A percentile compares a stretch with the other conserved stretches of the same genome.
Conservation (phyloP, 768 basidiomycete genomes). For the Fistulinella prunicolor region DNA sequence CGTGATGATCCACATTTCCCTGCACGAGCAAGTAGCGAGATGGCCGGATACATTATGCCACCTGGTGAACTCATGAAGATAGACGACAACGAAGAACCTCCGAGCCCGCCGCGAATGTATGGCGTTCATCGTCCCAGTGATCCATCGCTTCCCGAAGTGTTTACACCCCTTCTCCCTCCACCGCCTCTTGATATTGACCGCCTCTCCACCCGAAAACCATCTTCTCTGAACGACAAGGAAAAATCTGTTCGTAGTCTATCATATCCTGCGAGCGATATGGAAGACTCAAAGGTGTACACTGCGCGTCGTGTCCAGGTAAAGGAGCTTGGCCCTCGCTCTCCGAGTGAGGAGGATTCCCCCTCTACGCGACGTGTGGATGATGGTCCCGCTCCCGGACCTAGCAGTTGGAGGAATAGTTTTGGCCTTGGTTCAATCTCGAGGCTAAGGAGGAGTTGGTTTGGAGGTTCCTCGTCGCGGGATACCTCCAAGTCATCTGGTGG, state of each 20-base stretch:
- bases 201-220: slow-evolving; percentile 22
- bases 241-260: slow-evolving; percentile 33
- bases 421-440: slow-evolving; percentile 49
- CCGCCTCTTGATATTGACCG: slow-evolving; percentile 36
- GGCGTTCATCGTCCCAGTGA: slow-evolving; percentile 20
- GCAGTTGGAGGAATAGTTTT: slow-evolving; percentile 35
- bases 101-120: slow-evolving; percentile 30
- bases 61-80: slow-evolving; percentile 36
- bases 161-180: slow-evolving; percentile 38
- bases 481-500: slow-evolving; percentile 29
- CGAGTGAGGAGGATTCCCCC: slow-evolving; percentile 19
- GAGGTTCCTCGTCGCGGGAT: slow-evolving; percentile 30
- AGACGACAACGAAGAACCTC: slow-evolving; percentile 32
- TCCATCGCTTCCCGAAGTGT: slow-evolving; percentile 24
- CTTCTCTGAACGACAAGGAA: slow-evolving; percentile 31
- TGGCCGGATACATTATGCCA: slow-evolving; percentile 35
- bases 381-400: slow-evolving; percentile 25
- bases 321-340: slow-evolving; percentile 28
- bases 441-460: slow-evolving; percentile 61
- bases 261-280: slow-evolving; percentile 32
- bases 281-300: slow-evolving; percentile 33
- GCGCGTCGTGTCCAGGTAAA: slow-evolving; percentile 41
- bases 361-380: slow-evolving; percentile 12
- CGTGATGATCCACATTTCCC: slow-evolving; percentile 22
- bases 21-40: slow-evolving; percentile 31